Percentiles rank a stretch among this genome's conserved stretches.
Conservation (phyloP, 805 yeast species). For the Barnettozyma pratensis region DNA sequence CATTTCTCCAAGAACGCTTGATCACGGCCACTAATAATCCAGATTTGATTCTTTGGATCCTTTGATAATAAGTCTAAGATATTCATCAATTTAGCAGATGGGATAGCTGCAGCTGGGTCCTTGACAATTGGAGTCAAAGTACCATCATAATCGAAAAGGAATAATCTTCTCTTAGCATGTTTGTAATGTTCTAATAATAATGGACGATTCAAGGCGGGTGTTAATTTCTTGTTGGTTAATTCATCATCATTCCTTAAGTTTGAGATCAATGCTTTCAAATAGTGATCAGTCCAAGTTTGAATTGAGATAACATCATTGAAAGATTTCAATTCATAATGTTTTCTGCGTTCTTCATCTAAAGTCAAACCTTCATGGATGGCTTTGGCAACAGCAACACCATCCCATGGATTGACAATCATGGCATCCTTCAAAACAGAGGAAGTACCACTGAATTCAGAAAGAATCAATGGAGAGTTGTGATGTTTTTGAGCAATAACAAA, state of each 20-base stretch:
- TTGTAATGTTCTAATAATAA: constrained; percentile 54
- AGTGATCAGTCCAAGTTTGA: constrained; percentile 73
- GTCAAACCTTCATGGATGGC: constrained; percentile 65
- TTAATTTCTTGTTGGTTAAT: constrained; percentile 43
- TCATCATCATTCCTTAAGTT: constrained; percentile 33
- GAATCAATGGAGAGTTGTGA: constrained; percentile 67
- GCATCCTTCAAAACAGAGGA: constrained; percentile 68
- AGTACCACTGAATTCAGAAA: constrained; percentile 93
- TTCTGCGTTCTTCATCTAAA: constrained; percentile 44
- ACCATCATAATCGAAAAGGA: constrained; percentile 95
- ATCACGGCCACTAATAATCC: constrained; percentile 97
- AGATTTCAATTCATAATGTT: constrained; percentile 44
- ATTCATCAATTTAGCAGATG: constrained; percentile 64
- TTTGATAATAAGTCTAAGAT: constrained; percentile 55
- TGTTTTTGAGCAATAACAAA: constrained; percentile 82
- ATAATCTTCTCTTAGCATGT: constrained; percentile 61
- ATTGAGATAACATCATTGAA: constrained; percentile 68
- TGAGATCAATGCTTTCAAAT: constrained; percentile 32
- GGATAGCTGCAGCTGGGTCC: constrained; percentile 98
- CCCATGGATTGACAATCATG: constrained; percentile 93
- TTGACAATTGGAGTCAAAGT: constrained; percentile 93
- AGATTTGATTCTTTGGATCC: constrained; percentile 81
- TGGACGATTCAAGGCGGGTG: constrained; percentile 81
- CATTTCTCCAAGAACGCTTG: constrained; percentile 83
- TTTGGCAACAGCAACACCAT: constrained; percentile 86